phyloP scores from a whole-genome alignment of 2,329 filamentous ascomycete species.

The Colletotrichum horii region DNA sequence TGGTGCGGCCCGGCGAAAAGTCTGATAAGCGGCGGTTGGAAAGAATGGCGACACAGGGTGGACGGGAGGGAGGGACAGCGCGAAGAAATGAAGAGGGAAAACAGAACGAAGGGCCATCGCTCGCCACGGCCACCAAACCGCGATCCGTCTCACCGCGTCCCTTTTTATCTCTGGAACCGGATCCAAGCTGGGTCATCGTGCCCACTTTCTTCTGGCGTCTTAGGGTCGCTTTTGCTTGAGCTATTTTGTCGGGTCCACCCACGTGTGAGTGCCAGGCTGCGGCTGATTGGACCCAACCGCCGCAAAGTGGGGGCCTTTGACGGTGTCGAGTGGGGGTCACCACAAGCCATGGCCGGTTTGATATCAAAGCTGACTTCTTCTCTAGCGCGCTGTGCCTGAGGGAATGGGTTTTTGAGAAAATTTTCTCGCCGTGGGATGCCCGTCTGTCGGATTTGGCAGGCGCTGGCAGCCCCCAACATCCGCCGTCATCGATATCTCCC shows the following conservation, averaged over 20 bases:
- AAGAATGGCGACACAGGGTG: background rate
- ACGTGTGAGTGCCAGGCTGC: constrained; percentile 19
- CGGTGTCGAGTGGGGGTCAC: constrained; percentile 23
- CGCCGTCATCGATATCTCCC: background rate
- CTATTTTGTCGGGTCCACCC: constrained; percentile 23
- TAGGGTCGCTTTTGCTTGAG: background rate
- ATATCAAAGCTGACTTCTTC: constrained; percentile 21
- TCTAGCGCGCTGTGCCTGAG: constrained; percentile 14
- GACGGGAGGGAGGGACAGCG: background rate
- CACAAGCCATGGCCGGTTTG: constrained; percentile 18
- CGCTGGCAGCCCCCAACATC: background rate
- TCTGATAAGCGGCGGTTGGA: constrained; percentile 1
- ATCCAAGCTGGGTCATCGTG: constrained; percentile 4
- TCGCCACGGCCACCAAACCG: background rate
- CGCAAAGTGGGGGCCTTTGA: constrained; percentile 21
- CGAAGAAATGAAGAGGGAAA: background rate
- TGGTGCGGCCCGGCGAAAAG: background rate
- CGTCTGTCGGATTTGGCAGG: background rate
- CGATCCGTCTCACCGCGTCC: constrained; percentile 10
- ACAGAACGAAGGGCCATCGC: background rate
- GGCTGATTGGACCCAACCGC: constrained; percentile 19
- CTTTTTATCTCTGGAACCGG: constrained; percentile 18
- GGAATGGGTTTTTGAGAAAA: background rate
- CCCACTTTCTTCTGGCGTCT: constrained; percentile 11
- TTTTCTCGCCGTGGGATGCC: background rate